Evolutionary conservation across 805 yeast genomes (phyloP).

Genomic region (Candida nemodendra): DNA sequence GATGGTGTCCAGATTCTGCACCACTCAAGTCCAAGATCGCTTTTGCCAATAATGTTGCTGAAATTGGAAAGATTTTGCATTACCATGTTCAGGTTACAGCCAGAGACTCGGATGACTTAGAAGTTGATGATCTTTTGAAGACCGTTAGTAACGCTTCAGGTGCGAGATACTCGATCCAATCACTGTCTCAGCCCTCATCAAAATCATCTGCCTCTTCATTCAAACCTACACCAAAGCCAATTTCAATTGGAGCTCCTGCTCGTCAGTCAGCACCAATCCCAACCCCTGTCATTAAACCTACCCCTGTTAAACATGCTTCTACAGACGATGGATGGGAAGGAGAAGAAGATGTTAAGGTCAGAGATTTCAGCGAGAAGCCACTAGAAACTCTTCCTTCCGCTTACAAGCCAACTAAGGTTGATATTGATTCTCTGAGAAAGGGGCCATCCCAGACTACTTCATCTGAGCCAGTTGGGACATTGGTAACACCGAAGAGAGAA

Average conservation of each 20-base stretch:
- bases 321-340: slow-evolving; percentile 69
- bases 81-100: slow-evolving; percentile 97
- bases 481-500: slow-evolving; percentile 21
- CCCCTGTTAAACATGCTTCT: slow-evolving; percentile 5
- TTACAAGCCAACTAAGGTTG: slow-evolving; percentile 65
- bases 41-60: slow-evolving; percentile 75
- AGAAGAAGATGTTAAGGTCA: slow-evolving; percentile 54
- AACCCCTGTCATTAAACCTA: slow-evolving; percentile 24
- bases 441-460: slow-evolving; percentile 47
- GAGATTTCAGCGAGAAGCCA: slow-evolving; percentile 52
- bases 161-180: slow-evolving; percentile 80
- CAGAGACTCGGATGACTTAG: slow-evolving; percentile 88
- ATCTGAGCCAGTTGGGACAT: slow-evolving; percentile 22
- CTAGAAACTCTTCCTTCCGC: slow-evolving; percentile 56
- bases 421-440: slow-evolving; percentile 52
- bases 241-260: slow-evolving; percentile 26
- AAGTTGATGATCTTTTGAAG: slow-evolving; percentile 68
- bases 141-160: slow-evolving; percentile 92
- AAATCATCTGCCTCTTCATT: slow-evolving; percentile 23
- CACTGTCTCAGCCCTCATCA: slow-evolving; percentile 20
- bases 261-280: slow-evolving; percentile 30
- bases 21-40: slow-evolving; percentile 75
- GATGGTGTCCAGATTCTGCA: slow-evolving; percentile 98
- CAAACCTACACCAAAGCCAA: slow-evolving; percentile 39
- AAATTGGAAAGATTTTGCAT: slow-evolving; percentile 70